phyloP scores from a whole-genome alignment of 306 rosid genomes.

The Bauhinia variegata region DNA sequence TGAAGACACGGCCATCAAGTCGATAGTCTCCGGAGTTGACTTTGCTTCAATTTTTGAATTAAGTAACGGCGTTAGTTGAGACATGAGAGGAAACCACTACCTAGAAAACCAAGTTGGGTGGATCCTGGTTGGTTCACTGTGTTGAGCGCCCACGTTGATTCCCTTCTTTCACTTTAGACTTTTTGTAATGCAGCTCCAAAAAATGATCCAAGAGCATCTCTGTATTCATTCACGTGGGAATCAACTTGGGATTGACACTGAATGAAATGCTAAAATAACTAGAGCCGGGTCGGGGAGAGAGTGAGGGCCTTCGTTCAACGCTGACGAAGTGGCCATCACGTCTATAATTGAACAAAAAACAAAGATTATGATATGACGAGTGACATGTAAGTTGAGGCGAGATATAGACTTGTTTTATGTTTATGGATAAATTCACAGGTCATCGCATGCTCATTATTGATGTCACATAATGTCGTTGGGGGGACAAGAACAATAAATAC shows the following conservation, averaged over 20 bases:
- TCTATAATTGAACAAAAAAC: conserved; percentile 5
- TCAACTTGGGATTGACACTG: no score
- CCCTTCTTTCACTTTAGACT: no score
- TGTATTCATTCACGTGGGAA: no score
- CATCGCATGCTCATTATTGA: conserved; percentile 37
- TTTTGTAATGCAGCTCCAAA: no score
- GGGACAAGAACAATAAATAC: no score
- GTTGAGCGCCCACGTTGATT: no score
- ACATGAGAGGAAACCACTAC: conserved; percentile 5
- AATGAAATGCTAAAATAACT: conserved; percentile 9
- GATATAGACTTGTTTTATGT: no score
- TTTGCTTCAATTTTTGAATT: conserved; percentile 17
- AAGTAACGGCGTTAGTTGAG: conserved; percentile 47
- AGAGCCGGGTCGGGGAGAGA: background rate
- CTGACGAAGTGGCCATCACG: background rate
- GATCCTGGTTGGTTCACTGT: no score
- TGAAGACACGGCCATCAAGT: conserved; percentile 36
- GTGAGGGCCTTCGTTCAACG: background rate
- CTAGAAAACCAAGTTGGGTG: conserved; percentile 13
- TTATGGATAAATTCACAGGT: conserved; percentile 13
- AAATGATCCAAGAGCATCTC: no score
- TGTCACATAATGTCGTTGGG: no score
- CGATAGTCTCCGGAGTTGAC: conserved; percentile 39
- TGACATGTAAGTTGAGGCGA: no score
- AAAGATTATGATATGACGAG: conserved; percentile 32